Evolutionary conservation across 768 basidiomycete species (phyloP).

Genomic region (Zangia roseola): DNA sequence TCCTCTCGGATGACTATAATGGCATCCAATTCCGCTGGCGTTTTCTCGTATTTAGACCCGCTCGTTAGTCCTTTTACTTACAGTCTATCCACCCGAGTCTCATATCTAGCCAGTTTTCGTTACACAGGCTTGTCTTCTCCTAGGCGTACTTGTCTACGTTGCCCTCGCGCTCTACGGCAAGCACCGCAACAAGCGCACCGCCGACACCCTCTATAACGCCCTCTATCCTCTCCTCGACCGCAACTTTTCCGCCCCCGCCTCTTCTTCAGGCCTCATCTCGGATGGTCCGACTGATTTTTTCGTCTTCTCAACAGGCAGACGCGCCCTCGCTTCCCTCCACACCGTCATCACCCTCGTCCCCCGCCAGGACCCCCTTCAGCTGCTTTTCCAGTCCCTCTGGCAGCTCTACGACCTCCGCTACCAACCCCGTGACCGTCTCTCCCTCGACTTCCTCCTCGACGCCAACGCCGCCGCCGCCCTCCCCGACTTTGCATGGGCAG

Average conservation of each 20-base stretch:
- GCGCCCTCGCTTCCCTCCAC: conserved; percentile 74
- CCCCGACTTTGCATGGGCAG: conserved; percentile 77
- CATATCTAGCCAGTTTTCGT: conserved; percentile 50
- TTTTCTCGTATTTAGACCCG: conserved; percentile 78
- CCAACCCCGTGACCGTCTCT: conserved; percentile 61
- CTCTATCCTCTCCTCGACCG: conserved; percentile 56
- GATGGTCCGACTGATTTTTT: conserved; percentile 83
- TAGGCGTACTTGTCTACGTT: conserved; percentile 54
- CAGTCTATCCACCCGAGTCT: not conserved
- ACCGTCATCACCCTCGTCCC: conserved; percentile 75
- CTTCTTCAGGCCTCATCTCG: conserved; percentile 48
- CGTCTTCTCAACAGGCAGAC: conserved; percentile 84
- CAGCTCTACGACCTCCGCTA: conserved; percentile 77
- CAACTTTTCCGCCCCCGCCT: conserved; percentile 73
- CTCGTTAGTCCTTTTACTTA: conserved; percentile 39
- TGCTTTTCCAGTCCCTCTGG: conserved; percentile 57
- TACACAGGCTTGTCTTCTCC: conserved; percentile 58
- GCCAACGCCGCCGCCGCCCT: conserved; percentile 37
- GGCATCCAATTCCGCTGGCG: conserved; percentile 76
- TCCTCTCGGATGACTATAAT: conserved; percentile 54
- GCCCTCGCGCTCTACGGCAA: conserved; percentile 59
- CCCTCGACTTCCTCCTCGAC: conserved; percentile 77
- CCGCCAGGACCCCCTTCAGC: conserved; percentile 78
- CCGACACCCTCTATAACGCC: conserved; percentile 63
- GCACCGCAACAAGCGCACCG: conserved; percentile 54